Evolutionary conservation across 1,284 basidiomycete genomes (phyloP).

Genomic region (Sutorius eximius): DNA sequence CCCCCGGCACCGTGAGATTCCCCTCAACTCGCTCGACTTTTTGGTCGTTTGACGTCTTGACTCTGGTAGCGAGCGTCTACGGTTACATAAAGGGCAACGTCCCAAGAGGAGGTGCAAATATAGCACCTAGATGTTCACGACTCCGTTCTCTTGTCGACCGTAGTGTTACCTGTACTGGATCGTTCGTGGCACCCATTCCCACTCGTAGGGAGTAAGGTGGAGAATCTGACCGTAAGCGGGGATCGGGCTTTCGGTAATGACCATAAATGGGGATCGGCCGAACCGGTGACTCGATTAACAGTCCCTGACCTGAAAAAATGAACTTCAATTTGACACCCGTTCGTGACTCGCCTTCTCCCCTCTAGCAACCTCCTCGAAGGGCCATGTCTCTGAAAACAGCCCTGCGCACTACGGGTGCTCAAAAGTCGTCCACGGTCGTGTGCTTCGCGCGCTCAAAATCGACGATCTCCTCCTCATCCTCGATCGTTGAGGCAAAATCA

Average conservation of each 20-base stretch:
- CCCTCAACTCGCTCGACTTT: too few relatives aligned
- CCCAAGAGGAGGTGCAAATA: too few relatives aligned
- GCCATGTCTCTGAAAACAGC: conserved; percentile 36
- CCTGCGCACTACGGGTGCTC: conserved; percentile 47
- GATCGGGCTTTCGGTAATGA: conserved; percentile 26
- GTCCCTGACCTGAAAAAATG: conserved; percentile 6
- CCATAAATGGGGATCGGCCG: conserved; percentile 25
- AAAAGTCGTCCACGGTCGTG: conserved; percentile 41
- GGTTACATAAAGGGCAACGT: too few relatives aligned
- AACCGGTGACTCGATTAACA: conserved; percentile 25
- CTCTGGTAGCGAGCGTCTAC: too few relatives aligned
- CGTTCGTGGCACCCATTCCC: not conserved
- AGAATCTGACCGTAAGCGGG: not conserved
- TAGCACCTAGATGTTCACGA: too few relatives aligned
- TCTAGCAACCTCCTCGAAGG: conserved; percentile 5
- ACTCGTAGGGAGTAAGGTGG: conserved; percentile 5
- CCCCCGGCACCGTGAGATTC: too few relatives aligned
- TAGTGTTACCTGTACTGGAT: not conserved
- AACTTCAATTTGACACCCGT: conserved; percentile 2
- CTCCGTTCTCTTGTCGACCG: too few relatives aligned
- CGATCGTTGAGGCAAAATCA: conserved; percentile 67
- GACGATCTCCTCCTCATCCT: conserved; percentile 45
- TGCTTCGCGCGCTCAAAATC: conserved; percentile 54
- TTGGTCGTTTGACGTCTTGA: too few relatives aligned
- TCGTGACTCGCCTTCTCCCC: conserved; percentile 7